Conservation (phyloP, 768 basidiomycete species). For the Phanerochaete sordida region DNA sequence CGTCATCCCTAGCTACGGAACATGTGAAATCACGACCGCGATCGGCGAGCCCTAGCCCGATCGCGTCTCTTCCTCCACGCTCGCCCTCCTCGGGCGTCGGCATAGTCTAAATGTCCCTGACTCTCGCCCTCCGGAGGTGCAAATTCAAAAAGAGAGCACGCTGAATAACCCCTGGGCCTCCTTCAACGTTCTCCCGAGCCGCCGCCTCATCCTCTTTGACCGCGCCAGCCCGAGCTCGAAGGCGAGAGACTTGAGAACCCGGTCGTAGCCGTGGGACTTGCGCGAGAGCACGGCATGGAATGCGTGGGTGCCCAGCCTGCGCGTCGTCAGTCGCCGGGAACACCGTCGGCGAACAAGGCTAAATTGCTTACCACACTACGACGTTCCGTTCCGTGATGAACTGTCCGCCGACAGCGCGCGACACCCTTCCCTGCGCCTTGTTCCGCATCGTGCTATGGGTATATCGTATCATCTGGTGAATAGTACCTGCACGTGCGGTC, state of each 20-base stretch:
- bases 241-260: constrained; percentile 45
- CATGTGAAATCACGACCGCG: constrained; percentile 10
- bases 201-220: constrained; percentile 37
- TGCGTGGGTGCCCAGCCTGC: constrained; percentile 82
- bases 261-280: constrained; percentile 46
- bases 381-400: constrained; percentile 46
- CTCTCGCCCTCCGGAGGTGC: not conserved
- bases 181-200: constrained; percentile 43
- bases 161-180: not conserved
- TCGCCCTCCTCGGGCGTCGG: no score
- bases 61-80: constrained; percentile 8
- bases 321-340: not conserved
- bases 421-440: constrained; percentile 40
- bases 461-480: constrained; percentile 58
- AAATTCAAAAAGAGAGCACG: not conserved
- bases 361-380: constrained; percentile 55
- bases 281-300: constrained; percentile 63
- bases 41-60: constrained; percentile 3
- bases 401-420: constrained; percentile 32
- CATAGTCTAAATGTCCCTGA: not conserved
- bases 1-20: not conserved
- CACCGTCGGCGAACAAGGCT: not conserved
- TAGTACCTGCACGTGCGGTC: constrained; percentile 42
- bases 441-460: constrained; percentile 49
- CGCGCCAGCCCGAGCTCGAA: constrained; percentile 48